phyloP scores from a whole-genome alignment of 805 yeast species.

The Phaffomyces opuntiae region DNA sequence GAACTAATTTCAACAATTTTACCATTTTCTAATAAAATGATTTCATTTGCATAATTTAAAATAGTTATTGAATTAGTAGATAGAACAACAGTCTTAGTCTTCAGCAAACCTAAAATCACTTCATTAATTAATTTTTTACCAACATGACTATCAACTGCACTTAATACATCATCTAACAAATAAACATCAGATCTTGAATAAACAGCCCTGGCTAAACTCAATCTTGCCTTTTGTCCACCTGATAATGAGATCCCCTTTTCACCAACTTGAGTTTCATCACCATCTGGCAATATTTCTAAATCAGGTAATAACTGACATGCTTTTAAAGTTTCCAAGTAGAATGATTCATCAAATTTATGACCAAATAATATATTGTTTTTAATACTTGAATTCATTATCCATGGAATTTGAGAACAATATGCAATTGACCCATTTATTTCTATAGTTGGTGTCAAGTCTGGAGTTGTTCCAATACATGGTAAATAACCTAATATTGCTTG shows the following conservation, averaged over 20 bases:
- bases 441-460: conserved; percentile 27
- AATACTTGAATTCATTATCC: conserved; percentile 95
- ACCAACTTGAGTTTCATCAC: conserved; percentile 87
- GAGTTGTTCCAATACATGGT: conserved; percentile 27
- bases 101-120: conserved; percentile 80
- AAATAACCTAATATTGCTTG: conserved; percentile 80
- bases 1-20: conserved; percentile 60
- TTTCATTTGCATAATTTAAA: conserved; percentile 62
- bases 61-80: conserved; percentile 87
- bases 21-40: conserved; percentile 66
- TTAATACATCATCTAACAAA: conserved; percentile 83
- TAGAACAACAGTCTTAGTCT: conserved; percentile 65
- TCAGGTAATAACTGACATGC: conserved; percentile 88
- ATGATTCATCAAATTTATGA: conserved; percentile 70
- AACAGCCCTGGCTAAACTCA: conserved; percentile 92
- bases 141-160: conserved; percentile 98
- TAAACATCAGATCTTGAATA: conserved; percentile 91
- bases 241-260: conserved; percentile 95
- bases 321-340: conserved; percentile 70
- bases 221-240: conserved; percentile 97
- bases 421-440: conserved; percentile 77
- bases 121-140: conserved; percentile 77
- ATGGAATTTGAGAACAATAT: conserved; percentile 88
- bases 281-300: conserved; percentile 73
- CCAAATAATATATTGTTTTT: conserved; percentile 91